Conservation (phyloP, 1,284 basidiomycete genomes). For the Boletellus sp. region DNA sequence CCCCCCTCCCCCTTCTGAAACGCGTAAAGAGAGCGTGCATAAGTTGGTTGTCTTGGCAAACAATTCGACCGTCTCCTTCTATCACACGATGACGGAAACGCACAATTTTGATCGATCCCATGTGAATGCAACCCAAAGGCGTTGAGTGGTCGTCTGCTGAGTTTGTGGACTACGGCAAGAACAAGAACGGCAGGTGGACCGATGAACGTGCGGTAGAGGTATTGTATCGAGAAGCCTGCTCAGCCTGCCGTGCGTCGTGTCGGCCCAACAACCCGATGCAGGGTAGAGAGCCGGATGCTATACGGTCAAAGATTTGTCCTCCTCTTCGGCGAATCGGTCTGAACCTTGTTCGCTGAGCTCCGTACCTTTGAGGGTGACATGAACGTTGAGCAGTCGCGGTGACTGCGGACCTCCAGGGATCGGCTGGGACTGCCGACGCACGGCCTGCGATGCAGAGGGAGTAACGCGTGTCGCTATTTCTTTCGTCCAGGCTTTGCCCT, state of each 20-base stretch:
- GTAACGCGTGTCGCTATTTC: constrained; percentile 13
- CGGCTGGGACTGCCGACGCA: constrained; percentile 12
- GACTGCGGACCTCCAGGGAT: background rate
- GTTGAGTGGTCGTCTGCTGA: background rate
- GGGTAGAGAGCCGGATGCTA: constrained; percentile 1
- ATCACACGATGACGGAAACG: background rate
- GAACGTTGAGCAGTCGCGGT: constrained; percentile 9
- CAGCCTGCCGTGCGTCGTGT: background rate
- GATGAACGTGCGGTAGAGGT: background rate
- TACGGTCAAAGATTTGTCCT: background rate
- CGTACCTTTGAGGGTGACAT: constrained; percentile 13
- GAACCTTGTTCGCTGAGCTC: constrained; percentile 4
- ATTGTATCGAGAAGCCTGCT: background rate
- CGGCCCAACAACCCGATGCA: no score
- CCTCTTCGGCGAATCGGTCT: constrained; percentile 1
- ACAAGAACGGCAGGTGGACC: background rate
- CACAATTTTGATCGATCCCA: no score
- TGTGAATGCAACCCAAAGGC: no score
- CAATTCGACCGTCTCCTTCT: background rate
- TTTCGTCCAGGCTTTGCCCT: constrained; percentile 31
- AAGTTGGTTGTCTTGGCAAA: background rate
- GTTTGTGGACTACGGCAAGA: background rate
- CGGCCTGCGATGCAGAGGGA: constrained; percentile 2
- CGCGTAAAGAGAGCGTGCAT: background rate
- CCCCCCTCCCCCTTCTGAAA: background rate